These are phyloP conservation scores for Ustilago sp. DNA, from an alignment of 1,284 basidiomycete genomes.

Conservation along the genomic window DNA sequence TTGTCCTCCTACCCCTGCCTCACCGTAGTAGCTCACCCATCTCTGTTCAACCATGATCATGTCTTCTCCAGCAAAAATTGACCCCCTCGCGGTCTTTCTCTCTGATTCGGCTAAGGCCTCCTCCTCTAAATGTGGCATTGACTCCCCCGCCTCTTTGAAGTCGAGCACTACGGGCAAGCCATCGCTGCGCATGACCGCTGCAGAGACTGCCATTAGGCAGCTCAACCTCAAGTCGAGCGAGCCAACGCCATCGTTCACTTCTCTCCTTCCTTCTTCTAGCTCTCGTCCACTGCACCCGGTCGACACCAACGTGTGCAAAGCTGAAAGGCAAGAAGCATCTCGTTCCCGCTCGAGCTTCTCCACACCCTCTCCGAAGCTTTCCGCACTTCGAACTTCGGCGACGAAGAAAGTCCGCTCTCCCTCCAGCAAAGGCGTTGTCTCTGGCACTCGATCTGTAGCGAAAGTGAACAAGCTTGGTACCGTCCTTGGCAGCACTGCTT, in stretches of 20 bases:
- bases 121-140: background rate
- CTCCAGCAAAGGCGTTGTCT: constrained; percentile 10
- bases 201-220: background rate
- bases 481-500: constrained; percentile 7
- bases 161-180: background rate
- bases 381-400: background rate
- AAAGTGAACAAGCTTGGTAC: constrained; percentile 14
- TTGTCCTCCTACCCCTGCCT: background rate
- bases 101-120: constrained; percentile 4
- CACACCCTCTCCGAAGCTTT: constrained; percentile 12
- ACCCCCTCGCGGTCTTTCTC: constrained; percentile 5
- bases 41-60: constrained; percentile 22
- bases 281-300: constrained; percentile 25
- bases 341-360: background rate
- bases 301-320: constrained; percentile 28
- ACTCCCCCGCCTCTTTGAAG: background rate
- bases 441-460: constrained; percentile 3
- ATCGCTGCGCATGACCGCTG: background rate
- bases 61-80: constrained; percentile 9
- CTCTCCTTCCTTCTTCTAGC: background rate
- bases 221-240: background rate
- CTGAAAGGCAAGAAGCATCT: constrained; percentile 10
- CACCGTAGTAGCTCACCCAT: background rate
- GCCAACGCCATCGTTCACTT: background rate
- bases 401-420: constrained; percentile 26